Evolutionary conservation across 2,329 filamentous ascomycete species (phyloP).

Genomic region (Arachnopeziza araneosa): DNA sequence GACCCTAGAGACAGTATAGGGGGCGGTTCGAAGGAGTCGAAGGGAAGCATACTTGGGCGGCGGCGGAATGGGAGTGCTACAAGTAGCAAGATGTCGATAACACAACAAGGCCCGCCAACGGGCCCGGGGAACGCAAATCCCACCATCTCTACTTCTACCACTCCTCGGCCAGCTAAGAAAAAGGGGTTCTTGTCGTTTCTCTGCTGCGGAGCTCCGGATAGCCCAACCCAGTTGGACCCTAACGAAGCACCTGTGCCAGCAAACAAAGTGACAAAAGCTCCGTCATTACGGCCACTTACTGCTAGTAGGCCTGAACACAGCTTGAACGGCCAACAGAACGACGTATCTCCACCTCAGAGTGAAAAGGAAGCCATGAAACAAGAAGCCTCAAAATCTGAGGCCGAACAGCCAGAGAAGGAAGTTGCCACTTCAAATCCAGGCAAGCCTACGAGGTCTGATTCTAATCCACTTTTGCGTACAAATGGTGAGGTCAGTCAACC

Average conservation of each 20-base stretch:
- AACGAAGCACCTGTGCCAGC: conserved; percentile 39
- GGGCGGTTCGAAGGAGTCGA: conserved; percentile 60
- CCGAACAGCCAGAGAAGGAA: conserved; percentile 12
- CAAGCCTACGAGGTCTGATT: conserved; percentile 8
- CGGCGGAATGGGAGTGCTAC: conserved; percentile 63
- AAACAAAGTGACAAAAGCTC: conserved; percentile 39
- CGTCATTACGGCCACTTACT: conserved; percentile 28
- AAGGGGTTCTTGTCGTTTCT: conserved; percentile 41
- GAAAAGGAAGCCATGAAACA: conserved; percentile 27
- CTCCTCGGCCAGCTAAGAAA: conserved; percentile 34
- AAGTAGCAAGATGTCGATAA: conserved; percentile 54
- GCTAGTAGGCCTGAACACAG: conserved; percentile 27
- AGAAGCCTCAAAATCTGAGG: conserved; percentile 9
- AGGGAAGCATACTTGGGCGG: conserved; percentile 56
- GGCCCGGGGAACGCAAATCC: conserved; percentile 33
- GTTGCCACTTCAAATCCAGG: conserved; percentile 11
- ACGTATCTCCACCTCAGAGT: conserved; percentile 10
- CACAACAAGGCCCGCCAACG: conserved; percentile 35
- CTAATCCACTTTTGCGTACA: conserved; percentile 7
- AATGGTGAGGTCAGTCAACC: conserved; percentile 21
- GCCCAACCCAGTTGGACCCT: conserved; percentile 35
- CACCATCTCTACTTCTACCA: conserved; percentile 25
- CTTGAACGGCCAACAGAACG: conserved; percentile 13
- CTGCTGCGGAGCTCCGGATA: conserved; percentile 41
- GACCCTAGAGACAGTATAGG: conserved; percentile 58